These are phyloP conservation scores for Xylaria hypoxylon DNA, from an alignment of 2,329 filamentous ascomycete genomes.

Conservation along the genomic window DNA sequence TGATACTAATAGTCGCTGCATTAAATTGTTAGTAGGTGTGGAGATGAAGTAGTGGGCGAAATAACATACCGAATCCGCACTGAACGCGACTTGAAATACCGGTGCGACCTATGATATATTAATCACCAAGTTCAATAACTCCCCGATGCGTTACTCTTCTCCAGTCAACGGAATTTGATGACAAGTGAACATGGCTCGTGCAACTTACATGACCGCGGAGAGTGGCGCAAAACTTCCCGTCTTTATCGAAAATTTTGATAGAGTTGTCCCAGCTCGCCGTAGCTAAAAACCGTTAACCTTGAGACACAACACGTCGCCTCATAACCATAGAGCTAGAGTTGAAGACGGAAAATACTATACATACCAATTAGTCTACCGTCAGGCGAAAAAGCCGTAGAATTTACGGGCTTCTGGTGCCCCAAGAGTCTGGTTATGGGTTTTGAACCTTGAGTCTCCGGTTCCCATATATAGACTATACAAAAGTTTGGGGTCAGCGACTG, in stretches of 20 bases:
- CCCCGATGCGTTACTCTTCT: not conserved
- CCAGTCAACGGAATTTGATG: not conserved
- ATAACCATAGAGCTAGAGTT: not conserved
- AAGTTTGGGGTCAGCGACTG: conserved; percentile 8
- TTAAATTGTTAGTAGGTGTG: conserved; percentile 11
- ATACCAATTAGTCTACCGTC: conserved; percentile 82
- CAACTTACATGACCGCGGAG: conserved; percentile 83
- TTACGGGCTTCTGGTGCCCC: conserved; percentile 97
- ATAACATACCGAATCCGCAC: conserved; percentile 75
- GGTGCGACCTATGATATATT: conserved; percentile 67
- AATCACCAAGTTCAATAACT: not conserved
- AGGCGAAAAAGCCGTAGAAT: conserved; percentile 93
- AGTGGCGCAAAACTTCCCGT: conserved; percentile 84
- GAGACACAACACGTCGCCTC: not conserved
- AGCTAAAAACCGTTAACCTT: conserved; percentile 51
- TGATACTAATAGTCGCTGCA: conserved; percentile 52
- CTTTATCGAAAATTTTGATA: conserved; percentile 81
- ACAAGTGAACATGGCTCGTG: conserved; percentile 48
- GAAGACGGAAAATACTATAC: not conserved
- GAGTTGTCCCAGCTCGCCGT: conserved; percentile 94
- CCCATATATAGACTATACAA: conserved; percentile 86
- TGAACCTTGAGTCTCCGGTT: conserved; percentile 75
- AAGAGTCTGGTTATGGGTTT: conserved; percentile 89
- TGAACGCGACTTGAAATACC: conserved; percentile 94
- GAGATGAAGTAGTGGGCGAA: not conserved